A percentile compares a stretch with the other conserved stretches of the same genome.
Conservation (phyloP, 2,329 filamentous ascomycete genomes). For the Piedraia hortae region DNA sequence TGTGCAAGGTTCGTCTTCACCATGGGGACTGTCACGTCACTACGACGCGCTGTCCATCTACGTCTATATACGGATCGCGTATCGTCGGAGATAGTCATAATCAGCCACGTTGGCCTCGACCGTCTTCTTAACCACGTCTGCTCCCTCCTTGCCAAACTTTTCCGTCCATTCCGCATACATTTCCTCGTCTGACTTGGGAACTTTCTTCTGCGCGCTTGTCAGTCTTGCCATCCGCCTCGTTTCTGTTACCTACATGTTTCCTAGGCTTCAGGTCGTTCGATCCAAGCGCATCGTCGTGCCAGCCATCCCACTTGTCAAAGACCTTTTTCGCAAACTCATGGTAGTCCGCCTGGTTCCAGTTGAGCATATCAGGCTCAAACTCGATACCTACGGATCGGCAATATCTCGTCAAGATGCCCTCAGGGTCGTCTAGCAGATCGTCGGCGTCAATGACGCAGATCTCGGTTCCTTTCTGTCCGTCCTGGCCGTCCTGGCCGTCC, state of each 20-base stretch:
- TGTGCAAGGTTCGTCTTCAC: too few species aligned
- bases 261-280: slow-evolving; percentile 50
- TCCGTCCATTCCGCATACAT: slow-evolving; percentile 44
- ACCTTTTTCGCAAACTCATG: slow-evolving; percentile 38
- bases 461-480: slow-evolving; percentile 9
- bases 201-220: slow-evolving; percentile 22
- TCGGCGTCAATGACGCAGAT: slow-evolving; percentile 85
- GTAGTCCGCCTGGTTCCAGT: slow-evolving; percentile 53
- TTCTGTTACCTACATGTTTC: slow-evolving; percentile 23
- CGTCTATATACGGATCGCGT: too few species aligned
- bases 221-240: slow-evolving; percentile 1
- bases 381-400: slow-evolving; percentile 58
- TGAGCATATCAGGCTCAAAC: slow-evolving; percentile 51
- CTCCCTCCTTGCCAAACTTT: slow-evolving; percentile 46
- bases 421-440: slow-evolving; percentile 67
- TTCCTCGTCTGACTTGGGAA: slow-evolving; percentile 33
- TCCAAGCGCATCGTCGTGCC: slow-evolving; percentile 80
- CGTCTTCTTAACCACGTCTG: slow-evolving; percentile 39
- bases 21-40: too few species aligned
- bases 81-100: slow-evolving; percentile 62
- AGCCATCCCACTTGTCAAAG: slow-evolving; percentile 94
- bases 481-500: slow-evolving; percentile 9
- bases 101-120: slow-evolving; percentile 45
- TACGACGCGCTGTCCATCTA: too few species aligned
- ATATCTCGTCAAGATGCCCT: slow-evolving; percentile 46